phyloP scores from a whole-genome alignment of 805 yeast genomes.

The Kodamaea neixiangensis region DNA sequence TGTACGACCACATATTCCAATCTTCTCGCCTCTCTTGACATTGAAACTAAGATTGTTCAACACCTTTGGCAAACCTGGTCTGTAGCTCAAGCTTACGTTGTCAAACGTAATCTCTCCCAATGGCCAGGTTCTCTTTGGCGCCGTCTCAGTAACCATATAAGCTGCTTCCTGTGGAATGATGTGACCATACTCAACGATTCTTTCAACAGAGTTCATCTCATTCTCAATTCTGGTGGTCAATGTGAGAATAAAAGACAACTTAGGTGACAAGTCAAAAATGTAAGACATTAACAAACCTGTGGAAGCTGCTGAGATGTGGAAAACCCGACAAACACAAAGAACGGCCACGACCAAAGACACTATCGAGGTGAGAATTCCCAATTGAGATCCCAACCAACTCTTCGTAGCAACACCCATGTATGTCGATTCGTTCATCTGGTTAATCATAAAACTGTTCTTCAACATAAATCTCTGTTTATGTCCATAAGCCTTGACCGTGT shows the following conservation, averaged over 20 bases:
- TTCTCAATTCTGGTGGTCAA: slow-evolving; percentile 72
- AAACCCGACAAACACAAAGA: slow-evolving; percentile 60
- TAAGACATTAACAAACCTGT: slow-evolving; percentile 70
- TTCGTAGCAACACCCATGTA: slow-evolving; percentile 63
- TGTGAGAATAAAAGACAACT: slow-evolving; percentile 61
- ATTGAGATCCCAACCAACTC: slow-evolving; percentile 68
- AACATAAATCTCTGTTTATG: slow-evolving; percentile 48
- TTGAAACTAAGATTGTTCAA: slow-evolving; percentile 46
- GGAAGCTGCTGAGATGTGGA: slow-evolving; percentile 59
- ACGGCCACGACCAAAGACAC: slow-evolving; percentile 27
- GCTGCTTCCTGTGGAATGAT: slow-evolving; percentile 69
- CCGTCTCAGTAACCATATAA: slow-evolving; percentile 45
- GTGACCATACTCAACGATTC: slow-evolving; percentile 62
- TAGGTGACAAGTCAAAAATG: slow-evolving; percentile 53
- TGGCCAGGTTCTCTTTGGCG: slow-evolving; percentile 54
- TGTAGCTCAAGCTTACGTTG: slow-evolving; percentile 53
- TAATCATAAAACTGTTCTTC: slow-evolving; percentile 48
- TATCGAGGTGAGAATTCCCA: slow-evolving; percentile 51
- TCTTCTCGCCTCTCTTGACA: slow-evolving; percentile 60
- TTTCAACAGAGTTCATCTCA: slow-evolving; percentile 74
- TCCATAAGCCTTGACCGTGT: slow-evolving; percentile 62
- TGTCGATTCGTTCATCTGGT: slow-evolving; percentile 69
- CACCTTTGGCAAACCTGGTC: slow-evolving; percentile 62
- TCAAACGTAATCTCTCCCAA: slow-evolving; percentile 51
- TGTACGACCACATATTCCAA: slow-evolving; percentile 87